Conservation (phyloP, 1,284 basidiomycete genomes). For the Phellopilus nigrolimitatus region DNA sequence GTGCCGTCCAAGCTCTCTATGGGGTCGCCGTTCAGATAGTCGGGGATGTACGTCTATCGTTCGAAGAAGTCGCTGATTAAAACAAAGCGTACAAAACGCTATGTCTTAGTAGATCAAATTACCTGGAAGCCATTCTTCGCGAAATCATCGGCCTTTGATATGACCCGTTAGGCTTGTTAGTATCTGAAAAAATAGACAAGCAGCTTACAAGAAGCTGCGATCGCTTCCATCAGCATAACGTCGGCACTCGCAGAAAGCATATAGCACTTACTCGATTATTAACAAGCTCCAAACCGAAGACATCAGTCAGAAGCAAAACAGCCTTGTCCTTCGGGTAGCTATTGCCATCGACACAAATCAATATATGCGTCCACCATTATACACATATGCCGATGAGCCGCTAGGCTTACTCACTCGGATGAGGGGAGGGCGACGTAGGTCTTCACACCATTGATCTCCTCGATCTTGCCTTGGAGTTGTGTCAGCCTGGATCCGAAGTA, state of each 20-base stretch:
- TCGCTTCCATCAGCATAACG: not conserved
- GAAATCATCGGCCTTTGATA: slow-evolving; percentile 53
- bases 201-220: slow-evolving; percentile 1
- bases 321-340: slow-evolving; percentile 51
- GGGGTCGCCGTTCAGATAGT: slow-evolving; percentile 59
- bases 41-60: slow-evolving; percentile 44
- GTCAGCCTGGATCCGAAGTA: not conserved
- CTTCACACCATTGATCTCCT: slow-evolving; percentile 42
- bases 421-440: slow-evolving; percentile 45
- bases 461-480: slow-evolving; percentile 30
- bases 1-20: slow-evolving; percentile 34
- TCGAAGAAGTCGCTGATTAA: not conserved
- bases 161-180: not conserved
- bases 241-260: not conserved
- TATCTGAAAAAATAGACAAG: not conserved
- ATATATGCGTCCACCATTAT: not conserved
- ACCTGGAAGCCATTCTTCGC: slow-evolving; percentile 69
- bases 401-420: slow-evolving; percentile 10
- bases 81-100: not conserved
- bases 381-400: not conserved
- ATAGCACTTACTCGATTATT: slow-evolving; percentile 43
- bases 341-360: slow-evolving; percentile 1
- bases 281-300: slow-evolving; percentile 57
- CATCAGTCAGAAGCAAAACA: slow-evolving; percentile 54
- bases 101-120: slow-evolving; percentile 1